These are phyloP conservation scores for Penicillium occitanis DNA, from an alignment of 2,329 filamentous ascomycete species.

Conservation along the genomic window DNA sequence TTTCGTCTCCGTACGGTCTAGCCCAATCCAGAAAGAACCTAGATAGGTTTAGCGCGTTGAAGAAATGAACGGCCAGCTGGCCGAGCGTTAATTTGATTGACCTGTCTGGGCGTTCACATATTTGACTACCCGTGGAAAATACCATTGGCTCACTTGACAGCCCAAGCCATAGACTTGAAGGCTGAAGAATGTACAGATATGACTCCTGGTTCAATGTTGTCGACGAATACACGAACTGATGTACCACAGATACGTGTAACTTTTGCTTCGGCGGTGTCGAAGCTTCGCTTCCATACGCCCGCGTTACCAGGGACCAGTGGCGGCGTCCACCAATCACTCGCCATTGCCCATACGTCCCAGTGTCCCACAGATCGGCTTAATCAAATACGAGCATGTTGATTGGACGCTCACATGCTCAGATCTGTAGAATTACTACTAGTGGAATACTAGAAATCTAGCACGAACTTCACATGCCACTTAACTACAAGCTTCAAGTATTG, in stretches of 20 bases:
- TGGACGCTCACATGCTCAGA: not conserved
- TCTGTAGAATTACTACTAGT: not conserved
- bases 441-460: not conserved
- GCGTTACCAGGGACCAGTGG: slow-evolving; percentile 10
- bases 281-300: slow-evolving; percentile 9
- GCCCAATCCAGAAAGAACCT: slow-evolving; percentile 6
- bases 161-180: not conserved
- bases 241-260: not conserved
- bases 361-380: slow-evolving; percentile 3
- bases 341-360: not conserved
- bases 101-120: not conserved
- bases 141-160: not conserved
- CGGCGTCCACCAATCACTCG: not conserved
- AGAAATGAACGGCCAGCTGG: not conserved
- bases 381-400: slow-evolving; percentile 4
- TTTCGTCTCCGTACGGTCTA: not conserved
- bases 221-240: not conserved
- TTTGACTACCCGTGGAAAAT: not conserved
- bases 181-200: not conserved
- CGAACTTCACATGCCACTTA: not conserved
- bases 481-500: not conserved
- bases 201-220: not conserved
- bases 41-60: not conserved
- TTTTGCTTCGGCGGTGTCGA: not conserved
- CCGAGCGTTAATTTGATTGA: not conserved